Percentiles rank a stretch among this genome's conserved stretches.
Evolutionary conservation across 805 yeast genomes (phyloP).

Genomic region (Hanseniaspora taiwanica): DNA sequence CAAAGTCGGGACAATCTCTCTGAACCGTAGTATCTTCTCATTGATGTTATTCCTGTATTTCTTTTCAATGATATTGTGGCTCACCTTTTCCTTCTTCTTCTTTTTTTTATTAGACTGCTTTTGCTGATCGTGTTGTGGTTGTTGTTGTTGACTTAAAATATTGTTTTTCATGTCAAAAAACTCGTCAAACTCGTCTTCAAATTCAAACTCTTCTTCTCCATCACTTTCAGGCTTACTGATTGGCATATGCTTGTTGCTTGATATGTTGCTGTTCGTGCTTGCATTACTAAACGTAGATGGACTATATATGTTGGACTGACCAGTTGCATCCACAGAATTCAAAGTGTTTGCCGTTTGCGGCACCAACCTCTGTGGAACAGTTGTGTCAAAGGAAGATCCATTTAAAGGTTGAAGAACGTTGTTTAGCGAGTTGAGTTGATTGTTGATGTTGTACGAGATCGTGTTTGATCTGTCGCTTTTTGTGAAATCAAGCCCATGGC

Average conservation of each 20-base stretch:
- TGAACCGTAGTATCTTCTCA: slow-evolving; percentile 46
- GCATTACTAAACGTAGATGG: too few relatives aligned
- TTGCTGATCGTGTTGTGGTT: background rate
- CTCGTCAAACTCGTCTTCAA: too few relatives aligned
- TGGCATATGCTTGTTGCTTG: too few relatives aligned
- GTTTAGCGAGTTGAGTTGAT: background rate
- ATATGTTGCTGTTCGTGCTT: too few relatives aligned
- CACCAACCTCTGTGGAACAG: too few relatives aligned
- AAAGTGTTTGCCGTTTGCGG: too few relatives aligned
- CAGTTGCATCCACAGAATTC: too few relatives aligned
- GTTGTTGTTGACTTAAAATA: background rate
- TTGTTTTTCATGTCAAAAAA: too few relatives aligned
- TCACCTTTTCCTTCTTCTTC: slow-evolving; percentile 37
- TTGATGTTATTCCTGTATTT: slow-evolving; percentile 61
- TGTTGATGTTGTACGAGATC: slow-evolving; percentile 2
- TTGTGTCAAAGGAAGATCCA: background rate
- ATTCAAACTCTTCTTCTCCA: too few relatives aligned
- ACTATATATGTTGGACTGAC: too few relatives aligned
- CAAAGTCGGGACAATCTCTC: slow-evolving; percentile 56
- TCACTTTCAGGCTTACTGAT: too few relatives aligned
- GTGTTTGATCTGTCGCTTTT: slow-evolving; percentile 3
- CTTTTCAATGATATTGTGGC: slow-evolving; percentile 62
- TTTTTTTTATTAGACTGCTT: slow-evolving; percentile 2
- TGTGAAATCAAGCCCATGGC: background rate
- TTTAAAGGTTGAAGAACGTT: background rate